These are phyloP conservation scores for Dentipellis sp. DNA, from an alignment of 768 basidiomycete species.

Conservation along the genomic window DNA sequence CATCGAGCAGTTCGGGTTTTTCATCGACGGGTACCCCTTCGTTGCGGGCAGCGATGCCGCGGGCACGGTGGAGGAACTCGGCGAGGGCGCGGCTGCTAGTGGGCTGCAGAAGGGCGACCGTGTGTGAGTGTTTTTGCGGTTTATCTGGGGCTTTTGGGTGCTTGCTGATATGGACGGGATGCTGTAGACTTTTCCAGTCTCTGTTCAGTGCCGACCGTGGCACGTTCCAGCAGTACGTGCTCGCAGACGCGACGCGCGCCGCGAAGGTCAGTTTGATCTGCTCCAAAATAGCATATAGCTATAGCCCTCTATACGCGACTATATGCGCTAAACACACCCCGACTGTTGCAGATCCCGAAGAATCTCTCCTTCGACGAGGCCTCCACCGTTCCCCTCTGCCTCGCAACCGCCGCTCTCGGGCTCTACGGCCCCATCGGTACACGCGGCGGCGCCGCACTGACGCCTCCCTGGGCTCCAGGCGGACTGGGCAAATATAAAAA, in stretches of 20 bases:
- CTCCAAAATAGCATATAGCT: too few relatives aligned
- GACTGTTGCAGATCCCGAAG: constrained; percentile 30
- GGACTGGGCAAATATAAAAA: constrained; percentile 32
- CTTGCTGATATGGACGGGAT: neutral
- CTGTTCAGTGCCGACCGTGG: neutral
- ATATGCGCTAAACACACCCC: neutral
- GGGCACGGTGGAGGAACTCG: constrained; percentile 19
- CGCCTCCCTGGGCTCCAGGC: constrained; percentile 27
- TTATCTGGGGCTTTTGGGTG: neutral
- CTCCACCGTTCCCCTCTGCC: constrained; percentile 36
- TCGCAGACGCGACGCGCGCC: constrained; percentile 12
- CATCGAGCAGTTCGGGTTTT: constrained; percentile 9
- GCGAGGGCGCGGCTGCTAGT: constrained; percentile 18
- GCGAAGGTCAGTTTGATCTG: constrained; percentile 10
- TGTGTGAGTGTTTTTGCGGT: constrained; percentile 11
- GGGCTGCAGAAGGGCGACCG: constrained; percentile 19
- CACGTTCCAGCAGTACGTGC: constrained; percentile 15
- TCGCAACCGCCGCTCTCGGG: constrained; percentile 41
- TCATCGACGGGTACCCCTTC: constrained; percentile 15
- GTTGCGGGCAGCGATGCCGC: constrained; percentile 18
- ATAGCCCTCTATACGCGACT: neutral
- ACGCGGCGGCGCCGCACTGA: constrained; percentile 28
- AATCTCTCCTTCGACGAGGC: constrained; percentile 39
- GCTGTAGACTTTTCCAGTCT: constrained; percentile 6
- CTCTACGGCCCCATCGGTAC: constrained; percentile 30